Base-by-base conservation (phyloP, 2,329 filamentous ascomycete species). In the Cladobotryum mycophilum region DNA sequence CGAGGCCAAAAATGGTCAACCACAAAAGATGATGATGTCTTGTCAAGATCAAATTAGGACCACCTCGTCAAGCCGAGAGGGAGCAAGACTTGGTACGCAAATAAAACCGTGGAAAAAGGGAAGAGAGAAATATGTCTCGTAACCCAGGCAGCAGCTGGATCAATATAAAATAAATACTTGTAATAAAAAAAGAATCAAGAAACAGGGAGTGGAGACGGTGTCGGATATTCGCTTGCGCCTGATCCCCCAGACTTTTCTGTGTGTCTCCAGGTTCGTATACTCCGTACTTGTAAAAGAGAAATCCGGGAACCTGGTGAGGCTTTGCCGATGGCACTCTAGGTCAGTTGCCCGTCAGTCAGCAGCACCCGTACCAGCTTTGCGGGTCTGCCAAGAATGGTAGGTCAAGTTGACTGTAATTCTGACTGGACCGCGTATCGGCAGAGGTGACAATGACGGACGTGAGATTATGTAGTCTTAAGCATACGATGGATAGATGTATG, bases 301-400 rank as follows among this genome's bases (percentile, higher is more conserved):
- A 46, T 34, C 43, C 7, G 30, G 34, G 20, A 25, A n/a, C 18
- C 14, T 22, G 22, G 17, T 46, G 47, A 52, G 50, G 47, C 50
- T 20, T 20, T 49, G 41, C 38, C 42, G 33, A 50, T 53, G 47
- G 41, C 45, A 40, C 44, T 15, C 34, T 20, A 43, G 51, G 51
- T 53, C 51, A 53, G 47, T 53, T 35, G 51, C 47, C 51, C 47
- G 47, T 45, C 51, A 38, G 51, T 53, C 47, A 53, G 51, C 51
- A 45, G 51, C 14, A 44, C 49, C 30, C 37, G 25, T 30, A 49
- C 50, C 50, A 47, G 35, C 20, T 14, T 22, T 53, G 43, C 51
- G 51, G 51, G 42, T 50, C 51, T 30, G 25, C 41, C 41, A 30
- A 42, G 20, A 18, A 25, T 22, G 13, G 17, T 14, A 30, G 20